These are phyloP conservation scores for Suillus lakei DNA, from an alignment of 768 basidiomycete genomes.

Conservation along the genomic window DNA sequence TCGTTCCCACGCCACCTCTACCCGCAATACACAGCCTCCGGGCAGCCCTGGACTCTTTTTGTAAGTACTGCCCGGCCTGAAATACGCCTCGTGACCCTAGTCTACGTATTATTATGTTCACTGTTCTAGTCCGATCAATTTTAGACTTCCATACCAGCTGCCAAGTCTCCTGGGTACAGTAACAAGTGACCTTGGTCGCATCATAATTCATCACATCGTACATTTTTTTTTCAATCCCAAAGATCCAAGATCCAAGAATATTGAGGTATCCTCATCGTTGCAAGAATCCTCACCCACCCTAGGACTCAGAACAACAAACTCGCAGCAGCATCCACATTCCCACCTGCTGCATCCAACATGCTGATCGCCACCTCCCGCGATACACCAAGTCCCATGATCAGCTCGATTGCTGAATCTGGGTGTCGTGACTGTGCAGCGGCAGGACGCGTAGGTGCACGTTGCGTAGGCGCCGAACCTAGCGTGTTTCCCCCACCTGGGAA, in stretches of 20 bases:
- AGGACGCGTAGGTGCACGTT: constrained; percentile 26
- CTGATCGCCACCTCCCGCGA: constrained; percentile 77
- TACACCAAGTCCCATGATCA: constrained; percentile 79
- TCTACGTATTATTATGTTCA: too few species aligned
- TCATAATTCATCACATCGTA: constrained; percentile 1
- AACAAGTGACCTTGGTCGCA: too few species aligned
- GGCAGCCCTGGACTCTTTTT: too few species aligned
- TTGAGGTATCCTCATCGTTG: background rate
- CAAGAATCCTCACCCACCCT: background rate
- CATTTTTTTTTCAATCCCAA: background rate
- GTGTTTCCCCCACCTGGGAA: constrained; percentile 68
- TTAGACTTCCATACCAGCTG: too few species aligned
- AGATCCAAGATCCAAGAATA: background rate
- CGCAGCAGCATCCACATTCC: constrained; percentile 88
- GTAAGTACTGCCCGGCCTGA: too few species aligned
- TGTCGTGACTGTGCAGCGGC: constrained; percentile 31
- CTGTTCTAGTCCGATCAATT: too few species aligned
- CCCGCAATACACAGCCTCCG: too few species aligned
- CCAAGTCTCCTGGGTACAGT: too few species aligned
- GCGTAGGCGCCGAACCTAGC: constrained; percentile 52
- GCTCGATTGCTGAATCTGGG: constrained; percentile 65
- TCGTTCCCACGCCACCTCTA: too few species aligned
- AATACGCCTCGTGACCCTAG: too few species aligned
- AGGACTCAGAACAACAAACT: constrained; percentile 72
- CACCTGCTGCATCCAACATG: constrained; percentile 77